phyloP scores from a whole-genome alignment of 306 rosid species.

The Luffa acutangula region DNA sequence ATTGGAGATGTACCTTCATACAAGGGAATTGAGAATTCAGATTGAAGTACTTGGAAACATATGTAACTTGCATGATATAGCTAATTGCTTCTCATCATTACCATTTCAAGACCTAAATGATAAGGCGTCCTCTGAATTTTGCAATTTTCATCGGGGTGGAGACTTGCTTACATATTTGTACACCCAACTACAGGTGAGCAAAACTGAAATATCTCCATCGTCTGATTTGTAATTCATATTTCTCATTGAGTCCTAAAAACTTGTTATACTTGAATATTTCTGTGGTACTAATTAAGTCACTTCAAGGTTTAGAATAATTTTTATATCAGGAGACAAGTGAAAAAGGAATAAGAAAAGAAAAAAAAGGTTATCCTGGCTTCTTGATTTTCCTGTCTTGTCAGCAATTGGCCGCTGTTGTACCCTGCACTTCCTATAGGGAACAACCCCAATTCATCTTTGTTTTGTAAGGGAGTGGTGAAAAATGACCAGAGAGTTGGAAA shows the following conservation, averaged over 20 bases:
- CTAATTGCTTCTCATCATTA: slow-evolving; percentile 32
- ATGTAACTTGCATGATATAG: slow-evolving; percentile 45
- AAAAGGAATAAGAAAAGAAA: neutral
- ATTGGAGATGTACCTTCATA: slow-evolving; percentile 75
- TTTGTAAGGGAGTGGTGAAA: neutral
- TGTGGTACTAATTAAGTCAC: neutral
- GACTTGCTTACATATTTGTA: slow-evolving; percentile 65
- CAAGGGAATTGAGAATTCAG: slow-evolving; percentile 49
- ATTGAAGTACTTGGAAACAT: slow-evolving; percentile 63
- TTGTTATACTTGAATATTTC: neutral
- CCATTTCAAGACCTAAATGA: slow-evolving; percentile 36
- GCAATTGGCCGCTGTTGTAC: neutral
- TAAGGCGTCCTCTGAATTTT: slow-evolving; percentile 37
- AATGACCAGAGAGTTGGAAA: neutral
- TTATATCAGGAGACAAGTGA: neutral
- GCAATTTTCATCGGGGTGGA: slow-evolving; percentile 62
- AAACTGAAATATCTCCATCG: neutral
- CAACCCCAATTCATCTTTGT: neutral
- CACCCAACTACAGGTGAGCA: slow-evolving; percentile 59
- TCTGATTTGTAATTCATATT: neutral
- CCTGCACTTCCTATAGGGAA: neutral
- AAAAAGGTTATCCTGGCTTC: slow-evolving; percentile 4
- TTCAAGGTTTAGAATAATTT: neutral
- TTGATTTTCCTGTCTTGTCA: neutral
- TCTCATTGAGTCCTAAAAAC: neutral